Conservation (phyloP, 1,284 basidiomycete species). For the Peniophora sp. region DNA sequence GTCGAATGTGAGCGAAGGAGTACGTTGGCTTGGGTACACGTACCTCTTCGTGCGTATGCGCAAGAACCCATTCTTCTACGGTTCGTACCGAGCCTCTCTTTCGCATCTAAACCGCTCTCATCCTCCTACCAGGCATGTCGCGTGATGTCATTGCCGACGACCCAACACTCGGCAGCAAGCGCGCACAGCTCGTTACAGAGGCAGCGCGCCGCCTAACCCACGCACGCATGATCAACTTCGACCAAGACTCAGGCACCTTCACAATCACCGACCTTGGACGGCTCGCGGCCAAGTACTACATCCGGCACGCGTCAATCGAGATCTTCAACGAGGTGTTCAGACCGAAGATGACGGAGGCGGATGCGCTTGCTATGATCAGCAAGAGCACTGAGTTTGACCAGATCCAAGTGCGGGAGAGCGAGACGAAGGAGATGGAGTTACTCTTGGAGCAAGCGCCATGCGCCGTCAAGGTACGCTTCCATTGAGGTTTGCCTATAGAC, state of each 20-base stretch:
- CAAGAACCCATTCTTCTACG: slow-evolving; percentile 89
- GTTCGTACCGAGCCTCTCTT: slow-evolving; percentile 28
- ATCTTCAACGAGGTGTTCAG: slow-evolving; percentile 83
- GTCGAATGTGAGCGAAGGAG: slow-evolving; percentile 78
- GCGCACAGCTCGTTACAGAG: slow-evolving; percentile 62
- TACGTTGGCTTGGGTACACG: slow-evolving; percentile 96
- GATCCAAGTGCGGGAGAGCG: slow-evolving; percentile 89
- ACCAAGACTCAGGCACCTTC: slow-evolving; percentile 56
- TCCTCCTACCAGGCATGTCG: slow-evolving; percentile 55
- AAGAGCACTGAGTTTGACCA: slow-evolving; percentile 97
- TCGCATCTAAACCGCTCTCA: neutral
- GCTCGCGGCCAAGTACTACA: slow-evolving; percentile 96
- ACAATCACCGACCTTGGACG: slow-evolving; percentile 83
- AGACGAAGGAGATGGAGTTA: slow-evolving; percentile 76
- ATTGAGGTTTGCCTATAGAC: too few relatives aligned
- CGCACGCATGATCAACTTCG: slow-evolving; percentile 81
- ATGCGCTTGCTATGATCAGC: slow-evolving; percentile 82
- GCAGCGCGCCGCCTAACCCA: slow-evolving; percentile 72
- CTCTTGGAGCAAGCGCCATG: slow-evolving; percentile 73
- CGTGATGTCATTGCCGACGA: slow-evolving; percentile 72
- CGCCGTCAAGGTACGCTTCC: slow-evolving; percentile 56
- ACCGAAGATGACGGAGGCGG: slow-evolving; percentile 88
- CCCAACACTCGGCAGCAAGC: slow-evolving; percentile 69
- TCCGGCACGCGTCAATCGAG: slow-evolving; percentile 82
- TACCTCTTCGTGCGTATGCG: slow-evolving; percentile 96